These are phyloP conservation scores for Irpex rosettiformis DNA, from an alignment of 1,284 basidiomycete genomes.

Conservation along the genomic window DNA sequence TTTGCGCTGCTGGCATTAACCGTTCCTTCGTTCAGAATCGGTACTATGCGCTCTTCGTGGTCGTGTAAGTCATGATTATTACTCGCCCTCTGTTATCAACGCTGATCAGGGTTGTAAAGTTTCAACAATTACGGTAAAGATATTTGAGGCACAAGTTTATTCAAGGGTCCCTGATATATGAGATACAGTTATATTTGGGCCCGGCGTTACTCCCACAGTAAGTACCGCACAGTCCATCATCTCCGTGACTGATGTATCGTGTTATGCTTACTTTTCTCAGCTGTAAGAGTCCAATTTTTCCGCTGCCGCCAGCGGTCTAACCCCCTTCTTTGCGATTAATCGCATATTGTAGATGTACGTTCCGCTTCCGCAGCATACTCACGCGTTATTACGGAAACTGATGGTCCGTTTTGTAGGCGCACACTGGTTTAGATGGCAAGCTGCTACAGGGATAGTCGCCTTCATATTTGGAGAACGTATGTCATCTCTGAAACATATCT, in stretches of 20 bases:
- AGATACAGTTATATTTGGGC: neutral
- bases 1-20: neutral
- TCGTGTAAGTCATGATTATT: constrained; percentile 38
- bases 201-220: neutral
- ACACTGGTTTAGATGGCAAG: constrained; percentile 55
- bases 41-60: constrained; percentile 47
- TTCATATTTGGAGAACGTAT: constrained; percentile 52
- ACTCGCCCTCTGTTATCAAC: neutral
- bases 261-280: no score
- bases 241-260: neutral
- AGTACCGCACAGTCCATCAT: neutral
- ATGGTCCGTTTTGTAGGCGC: constrained; percentile 28
- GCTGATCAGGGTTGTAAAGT: constrained; percentile 24
- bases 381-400: neutral
- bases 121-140: constrained; percentile 49
- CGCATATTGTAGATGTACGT: constrained; percentile 18
- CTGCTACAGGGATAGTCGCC: constrained; percentile 50
- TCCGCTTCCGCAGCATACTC: neutral
- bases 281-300: neutral
- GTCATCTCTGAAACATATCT: constrained; percentile 13
- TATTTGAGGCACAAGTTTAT: neutral
- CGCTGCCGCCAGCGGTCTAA: neutral
- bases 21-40: constrained; percentile 40
- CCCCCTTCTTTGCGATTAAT: neutral
- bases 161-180: neutral